These are phyloP conservation scores for Malus fusca DNA, from an alignment of 306 rosid genomes.

Conservation along the genomic window DNA sequence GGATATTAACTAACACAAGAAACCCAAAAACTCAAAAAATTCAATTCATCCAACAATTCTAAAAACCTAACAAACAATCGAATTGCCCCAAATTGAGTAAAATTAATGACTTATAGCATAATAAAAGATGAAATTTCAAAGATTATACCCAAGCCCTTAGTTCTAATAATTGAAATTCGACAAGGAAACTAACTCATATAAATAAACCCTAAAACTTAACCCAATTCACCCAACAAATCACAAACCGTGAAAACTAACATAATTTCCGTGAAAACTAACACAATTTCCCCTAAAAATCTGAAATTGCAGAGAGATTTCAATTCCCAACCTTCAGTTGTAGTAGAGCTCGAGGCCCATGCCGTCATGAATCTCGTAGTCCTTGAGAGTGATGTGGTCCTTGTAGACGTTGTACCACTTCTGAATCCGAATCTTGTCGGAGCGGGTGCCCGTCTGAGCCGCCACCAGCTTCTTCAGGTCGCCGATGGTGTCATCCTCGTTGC, in stretches of 20 bases:
- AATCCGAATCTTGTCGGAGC: slow-evolving; percentile 71
- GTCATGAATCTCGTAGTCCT: slow-evolving; percentile 81
- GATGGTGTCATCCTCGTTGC: slow-evolving; percentile 87
- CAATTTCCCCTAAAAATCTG: background rate
- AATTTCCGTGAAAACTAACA: too few species aligned
- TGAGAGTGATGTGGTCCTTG: slow-evolving; percentile 86
- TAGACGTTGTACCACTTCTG: slow-evolving; percentile 83
- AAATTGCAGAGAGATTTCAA: background rate
- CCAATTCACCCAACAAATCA: background rate
- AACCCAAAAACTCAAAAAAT: background rate
- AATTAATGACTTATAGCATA: too few species aligned
- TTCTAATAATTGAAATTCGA: too few species aligned
- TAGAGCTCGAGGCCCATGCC: slow-evolving; percentile 99
- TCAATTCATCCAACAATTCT: background rate
- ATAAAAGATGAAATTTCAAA: too few species aligned
- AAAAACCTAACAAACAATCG: background rate
- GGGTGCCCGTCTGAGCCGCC: slow-evolving; percentile 91
- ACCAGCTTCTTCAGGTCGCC: slow-evolving; percentile 91
- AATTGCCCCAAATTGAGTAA: background rate
- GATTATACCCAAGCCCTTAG: too few species aligned
- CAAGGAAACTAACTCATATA: too few species aligned
- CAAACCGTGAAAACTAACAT: background rate
- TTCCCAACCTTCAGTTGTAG: slow-evolving; percentile 41
- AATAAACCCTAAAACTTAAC: too few species aligned
- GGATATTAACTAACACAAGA: background rate